Conservation (phyloP, 2,329 filamentous ascomycete genomes). For the Raffaelea albimanens region DNA sequence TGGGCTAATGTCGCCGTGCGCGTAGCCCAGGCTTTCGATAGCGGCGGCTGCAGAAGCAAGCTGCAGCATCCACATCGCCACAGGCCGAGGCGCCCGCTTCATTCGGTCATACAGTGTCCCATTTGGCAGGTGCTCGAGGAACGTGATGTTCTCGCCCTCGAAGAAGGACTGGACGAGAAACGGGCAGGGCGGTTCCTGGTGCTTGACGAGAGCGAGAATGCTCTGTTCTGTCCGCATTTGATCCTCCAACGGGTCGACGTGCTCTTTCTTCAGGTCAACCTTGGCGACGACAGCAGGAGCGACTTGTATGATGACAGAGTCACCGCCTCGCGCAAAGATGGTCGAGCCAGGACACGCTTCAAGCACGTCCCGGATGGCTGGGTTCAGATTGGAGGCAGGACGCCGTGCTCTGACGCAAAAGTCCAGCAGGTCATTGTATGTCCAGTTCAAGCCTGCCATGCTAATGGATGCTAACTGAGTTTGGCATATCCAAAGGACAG, state of each 20-base stretch:
- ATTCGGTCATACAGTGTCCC: neutral
- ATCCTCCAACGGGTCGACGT: neutral
- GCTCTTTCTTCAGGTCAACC: neutral
- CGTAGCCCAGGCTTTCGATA: neutral
- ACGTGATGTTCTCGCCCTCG: neutral
- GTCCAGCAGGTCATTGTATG: too few species aligned
- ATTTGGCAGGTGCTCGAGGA: neutral
- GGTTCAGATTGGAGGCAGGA: too few species aligned
- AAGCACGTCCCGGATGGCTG: too few species aligned
- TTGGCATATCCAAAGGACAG: too few species aligned
- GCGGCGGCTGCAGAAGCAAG: neutral
- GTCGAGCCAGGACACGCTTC: too few species aligned
- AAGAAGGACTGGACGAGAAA: neutral
- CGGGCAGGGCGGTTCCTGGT: neutral
- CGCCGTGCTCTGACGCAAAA: too few species aligned
- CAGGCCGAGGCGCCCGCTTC: neutral
- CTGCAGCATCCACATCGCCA: neutral
- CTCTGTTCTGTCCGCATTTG: neutral
- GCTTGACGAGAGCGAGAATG: neutral
- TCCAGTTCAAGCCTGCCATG: too few species aligned
- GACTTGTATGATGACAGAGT: too few species aligned
- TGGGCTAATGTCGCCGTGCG: neutral
- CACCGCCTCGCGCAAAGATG: too few species aligned
- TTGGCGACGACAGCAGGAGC: conserved; percentile 12
- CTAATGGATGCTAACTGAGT: too few species aligned